Evolutionary conservation across 2,329 filamentous ascomycete genomes (phyloP), one percentile per base, ranked within the genome.

Genomic region (Rhexocercosporidium sp.): DNA sequence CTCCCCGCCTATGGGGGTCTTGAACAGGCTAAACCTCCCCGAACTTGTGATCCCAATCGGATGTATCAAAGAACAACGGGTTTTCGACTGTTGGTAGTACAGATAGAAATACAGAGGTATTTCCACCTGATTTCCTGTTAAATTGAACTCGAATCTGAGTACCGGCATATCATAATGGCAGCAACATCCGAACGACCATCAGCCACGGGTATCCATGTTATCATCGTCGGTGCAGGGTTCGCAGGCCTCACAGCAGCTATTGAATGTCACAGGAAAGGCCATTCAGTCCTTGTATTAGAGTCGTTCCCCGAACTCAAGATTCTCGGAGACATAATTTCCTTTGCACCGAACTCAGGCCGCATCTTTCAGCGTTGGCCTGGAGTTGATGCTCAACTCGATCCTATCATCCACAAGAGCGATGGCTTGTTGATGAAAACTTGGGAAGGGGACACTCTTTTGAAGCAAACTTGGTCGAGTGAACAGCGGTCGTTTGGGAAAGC

Each of bases 221-320:
- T 86, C 37, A 82, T 87, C 59, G 83, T 87, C 6, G 85, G 85
- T 16, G 82, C 81, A 70, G 87, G 87, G 8, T 86, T 90, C 62
- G 88, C 85, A 53, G 88, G 87, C 22, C 79, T 89, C 37, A 87
- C 86, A 9, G 85, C 86, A 12, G 85, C 86, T 22, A 86, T 89
- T 65, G 87, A 89, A 78, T 88, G 86, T 72, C 78, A 83, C 57
- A 82, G 85, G 22, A 87, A 89, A 75, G 87, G 87, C 7, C 87
- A 89, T 73, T 81, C 79, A 12, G 86, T 80, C 66, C 75, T 78
- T 3, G 77, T 86, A 25, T 77, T 86, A 11, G 84, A 86, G 66
- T 83, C 81, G 27, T 80, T 83, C 65, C 75, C 80, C 1, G 78
- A 79, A 67, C 79, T 83, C 46, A 79, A 81, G 65, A 77, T 79